A percentile compares a stretch with the other conserved stretches of the same genome.
phyloP scores from a whole-genome alignment of 306 rosid species.

The Mucuna pruriens region DNA sequence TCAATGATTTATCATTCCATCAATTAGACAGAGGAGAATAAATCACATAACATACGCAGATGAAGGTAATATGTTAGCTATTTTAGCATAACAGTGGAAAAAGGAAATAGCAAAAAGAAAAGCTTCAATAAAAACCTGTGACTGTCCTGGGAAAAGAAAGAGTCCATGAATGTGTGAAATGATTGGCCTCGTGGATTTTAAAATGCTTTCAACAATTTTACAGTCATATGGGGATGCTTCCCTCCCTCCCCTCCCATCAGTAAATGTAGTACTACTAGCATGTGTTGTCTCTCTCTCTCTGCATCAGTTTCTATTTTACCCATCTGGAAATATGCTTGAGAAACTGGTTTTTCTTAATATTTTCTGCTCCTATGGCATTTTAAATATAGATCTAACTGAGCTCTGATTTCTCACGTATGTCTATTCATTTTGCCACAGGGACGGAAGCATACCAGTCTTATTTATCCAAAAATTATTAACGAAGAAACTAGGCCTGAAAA shows the following conservation, averaged over 20 bases:
- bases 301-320: not conserved
- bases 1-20: not conserved
- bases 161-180: not conserved
- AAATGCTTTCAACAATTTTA: not conserved
- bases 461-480: slow-evolving; percentile 64
- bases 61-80: not conserved
- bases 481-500: slow-evolving; percentile 69
- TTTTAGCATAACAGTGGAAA: not conserved
- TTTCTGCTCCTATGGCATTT: not conserved
- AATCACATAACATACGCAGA: not conserved
- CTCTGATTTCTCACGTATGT: slow-evolving; percentile 26
- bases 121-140: not conserved
- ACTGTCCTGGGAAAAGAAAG: not conserved
- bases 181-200: not conserved
- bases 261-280: not conserved
- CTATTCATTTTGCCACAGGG: slow-evolving; percentile 55
- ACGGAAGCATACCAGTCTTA: slow-evolving; percentile 67
- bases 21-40: not conserved
- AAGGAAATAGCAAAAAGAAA: not conserved
- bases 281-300: not conserved
- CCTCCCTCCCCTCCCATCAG: not conserved
- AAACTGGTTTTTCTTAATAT: not conserved
- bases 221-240: not conserved
- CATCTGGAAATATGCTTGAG: not conserved
- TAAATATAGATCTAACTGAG: slow-evolving; percentile 1